These are phyloP conservation scores for Tulasnella calospora DNA, from an alignment of 768 basidiomycete species.

Conservation along the genomic window DNA sequence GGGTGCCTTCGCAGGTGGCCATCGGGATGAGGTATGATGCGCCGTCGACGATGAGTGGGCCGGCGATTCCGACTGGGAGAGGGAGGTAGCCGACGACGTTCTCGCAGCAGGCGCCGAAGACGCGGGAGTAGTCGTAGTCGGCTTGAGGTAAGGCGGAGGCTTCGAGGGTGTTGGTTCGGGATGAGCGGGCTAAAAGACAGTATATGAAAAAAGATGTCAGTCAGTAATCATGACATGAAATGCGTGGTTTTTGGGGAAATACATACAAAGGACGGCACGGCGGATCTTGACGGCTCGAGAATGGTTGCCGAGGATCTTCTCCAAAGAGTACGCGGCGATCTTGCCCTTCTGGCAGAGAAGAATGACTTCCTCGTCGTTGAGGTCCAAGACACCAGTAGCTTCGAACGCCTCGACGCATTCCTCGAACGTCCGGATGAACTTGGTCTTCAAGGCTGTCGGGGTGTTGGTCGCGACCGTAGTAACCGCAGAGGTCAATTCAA, in stretches of 20 bases:
- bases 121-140: conserved; percentile 88
- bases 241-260: neutral
- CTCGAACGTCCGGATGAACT: conserved; percentile 51
- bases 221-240: neutral
- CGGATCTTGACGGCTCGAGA: conserved; percentile 84
- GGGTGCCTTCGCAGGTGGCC: conserved; percentile 99
- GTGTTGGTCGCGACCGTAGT: neutral
- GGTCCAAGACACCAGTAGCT: conserved; percentile 52
- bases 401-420: conserved; percentile 79
- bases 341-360: conserved; percentile 83
- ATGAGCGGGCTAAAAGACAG: conserved; percentile 74
- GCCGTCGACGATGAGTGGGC: conserved; percentile 88
- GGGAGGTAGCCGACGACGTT: conserved; percentile 98
- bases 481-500: neutral
- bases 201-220: too few relatives aligned
- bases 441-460: neutral
- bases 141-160: conserved; percentile 72
- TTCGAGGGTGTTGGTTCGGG: conserved; percentile 78
- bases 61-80: conserved; percentile 91
- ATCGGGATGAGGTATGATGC: conserved; percentile 85
- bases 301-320: conserved; percentile 83
- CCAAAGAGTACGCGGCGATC: conserved; percentile 87
- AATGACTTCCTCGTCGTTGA: conserved; percentile 91
- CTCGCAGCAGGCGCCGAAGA: conserved; percentile 96
- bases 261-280: conserved; percentile 76